Conservation (phyloP, 345 rosid species). For the Turritis glabra region DNA sequence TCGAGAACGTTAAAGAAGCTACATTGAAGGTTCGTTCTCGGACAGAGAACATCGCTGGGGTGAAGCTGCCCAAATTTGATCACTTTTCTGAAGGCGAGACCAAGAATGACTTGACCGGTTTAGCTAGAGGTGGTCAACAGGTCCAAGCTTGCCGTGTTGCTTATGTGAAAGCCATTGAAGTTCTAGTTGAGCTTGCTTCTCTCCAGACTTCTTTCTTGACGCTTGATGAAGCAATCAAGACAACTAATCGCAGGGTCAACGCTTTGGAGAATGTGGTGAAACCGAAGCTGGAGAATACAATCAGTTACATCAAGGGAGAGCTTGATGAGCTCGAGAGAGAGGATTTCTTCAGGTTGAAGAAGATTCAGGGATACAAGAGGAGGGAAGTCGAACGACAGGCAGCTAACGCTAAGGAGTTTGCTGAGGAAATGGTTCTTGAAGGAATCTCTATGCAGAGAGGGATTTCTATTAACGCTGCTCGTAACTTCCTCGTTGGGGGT, state of each 20-base stretch:
- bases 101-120: constrained; percentile 86
- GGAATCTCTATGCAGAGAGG: constrained; percentile 74
- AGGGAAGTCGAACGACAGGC: constrained; percentile 67
- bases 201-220: constrained; percentile 93
- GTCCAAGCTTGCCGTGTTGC: constrained; percentile 89
- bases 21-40: constrained; percentile 78
- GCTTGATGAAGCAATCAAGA: constrained; percentile 94
- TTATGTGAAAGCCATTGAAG: constrained; percentile 82
- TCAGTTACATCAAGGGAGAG: constrained; percentile 83
- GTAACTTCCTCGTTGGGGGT: constrained; percentile 56
- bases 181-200: constrained; percentile 92
- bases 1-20: constrained; percentile 83
- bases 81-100: constrained; percentile 81
- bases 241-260: constrained; percentile 90
- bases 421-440: constrained; percentile 70
- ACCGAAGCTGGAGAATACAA: constrained; percentile 85
- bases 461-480: constrained; percentile 62
- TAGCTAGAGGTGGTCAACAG: constrained; percentile 96
- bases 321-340: constrained; percentile 95
- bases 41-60: constrained; percentile 85
- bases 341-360: constrained; percentile 89
- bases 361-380: constrained; percentile 84
- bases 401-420: constrained; percentile 53
- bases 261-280: constrained; percentile 92
- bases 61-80: constrained; percentile 88